Base-by-base conservation (phyloP, 75 land plant genomes). In the Adiantum capillusveneris region DNA sequence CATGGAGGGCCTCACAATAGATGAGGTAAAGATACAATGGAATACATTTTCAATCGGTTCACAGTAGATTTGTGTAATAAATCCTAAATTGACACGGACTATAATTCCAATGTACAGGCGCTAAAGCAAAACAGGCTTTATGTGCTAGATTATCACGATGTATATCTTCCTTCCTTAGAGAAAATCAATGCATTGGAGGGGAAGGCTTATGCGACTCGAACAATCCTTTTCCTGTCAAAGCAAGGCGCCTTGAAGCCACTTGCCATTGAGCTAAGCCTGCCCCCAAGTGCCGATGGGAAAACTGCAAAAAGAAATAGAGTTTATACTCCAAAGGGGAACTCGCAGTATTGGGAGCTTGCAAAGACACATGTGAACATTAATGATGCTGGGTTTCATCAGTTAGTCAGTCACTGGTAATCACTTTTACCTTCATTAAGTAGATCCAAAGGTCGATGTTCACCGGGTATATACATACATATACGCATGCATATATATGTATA, bases 241-340 rank as follows among this genome's bases (percentile, higher is more conserved):
- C 61, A 61, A 6, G 70, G 76, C 21, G 50, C 31, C 0, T n/a
- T 76, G 45, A 62, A 27, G 27, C 77, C 77, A 7, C 65, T 71
- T 19, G 77, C 79, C 58, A 76, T 76, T 43, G 79, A 72, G 66
- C 17, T 76, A 46, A 57, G 65, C 46, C 46, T 76, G 28, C 79
- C 70, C 16, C 64, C 53, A 13, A 68, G 66, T 0, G 57, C 63
- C 7, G 28, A 16, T 6, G 21, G 30, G 6, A 18, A 27, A 22
- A 50, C 54, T n/a, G 9, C 55, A 16, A 28, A 30, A 0, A 29
- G 19, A 1, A 57, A 65, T 11, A 48, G 75, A 3, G 79, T 76
- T 6, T 66, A 65, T 11, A 66, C 70, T 11, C 79, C 75, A 22
- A 46, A 31, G 5, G 25, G 29, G 16, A 17, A 26, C 2, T 63